phyloP scores from a whole-genome alignment of 306 rosid species.

The Alnus glutinosa region DNA sequence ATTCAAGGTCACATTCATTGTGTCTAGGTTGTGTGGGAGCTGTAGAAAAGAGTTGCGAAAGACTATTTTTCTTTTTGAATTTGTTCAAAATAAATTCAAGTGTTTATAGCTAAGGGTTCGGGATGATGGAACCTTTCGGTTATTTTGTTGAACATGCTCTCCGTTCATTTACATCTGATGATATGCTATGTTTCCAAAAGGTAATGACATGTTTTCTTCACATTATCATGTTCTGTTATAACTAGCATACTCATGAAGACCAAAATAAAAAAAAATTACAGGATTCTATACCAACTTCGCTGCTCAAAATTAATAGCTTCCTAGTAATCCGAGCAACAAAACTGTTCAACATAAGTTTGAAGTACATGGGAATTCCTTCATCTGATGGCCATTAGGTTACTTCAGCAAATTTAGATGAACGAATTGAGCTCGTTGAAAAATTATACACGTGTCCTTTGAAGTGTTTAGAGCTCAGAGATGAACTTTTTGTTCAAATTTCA shows the following conservation, averaged over 20 bases:
- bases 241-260: conserved; percentile 5
- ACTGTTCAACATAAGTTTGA: conserved; percentile 80
- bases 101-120: not conserved
- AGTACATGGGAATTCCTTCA: conserved; percentile 85
- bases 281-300: conserved; percentile 90
- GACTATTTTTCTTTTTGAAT: too few relatives aligned
- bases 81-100: too few relatives aligned
- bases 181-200: conserved; percentile 97
- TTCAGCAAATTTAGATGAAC: conserved; percentile 73
- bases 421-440: conserved; percentile 78
- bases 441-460: conserved; percentile 86
- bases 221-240: not conserved
- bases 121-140: not conserved
- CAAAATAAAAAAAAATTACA: conserved; percentile 32
- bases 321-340: conserved; percentile 82
- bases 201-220: conserved; percentile 36
- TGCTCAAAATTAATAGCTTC: conserved; percentile 78
- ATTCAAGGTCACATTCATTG: too few relatives aligned
- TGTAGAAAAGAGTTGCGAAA: too few relatives aligned
- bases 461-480: conserved; percentile 89
- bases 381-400: conserved; percentile 51
- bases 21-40: too few relatives aligned
- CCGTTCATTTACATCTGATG: conserved; percentile 68
- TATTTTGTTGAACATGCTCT: not conserved
- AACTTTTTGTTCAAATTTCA: conserved; percentile 86